These are phyloP conservation scores for Eragrostis nindensis DNA, from an alignment of 176 grass and related monocot genomes.

Conservation along the genomic window DNA sequence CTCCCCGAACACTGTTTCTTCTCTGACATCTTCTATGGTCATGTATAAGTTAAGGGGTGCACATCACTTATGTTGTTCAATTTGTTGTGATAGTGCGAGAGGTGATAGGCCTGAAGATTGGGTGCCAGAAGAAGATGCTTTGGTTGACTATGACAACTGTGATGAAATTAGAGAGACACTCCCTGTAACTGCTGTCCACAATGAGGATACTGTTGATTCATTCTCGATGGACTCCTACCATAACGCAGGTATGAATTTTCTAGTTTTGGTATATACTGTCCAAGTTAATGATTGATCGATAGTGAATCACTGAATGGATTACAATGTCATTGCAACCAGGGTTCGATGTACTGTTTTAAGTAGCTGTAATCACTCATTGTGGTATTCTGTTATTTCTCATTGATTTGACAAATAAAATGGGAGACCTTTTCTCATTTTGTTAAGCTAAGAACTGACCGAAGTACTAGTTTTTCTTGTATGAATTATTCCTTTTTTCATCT, in stretches of 20 bases:
- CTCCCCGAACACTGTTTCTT: not conserved
- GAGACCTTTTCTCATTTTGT: not conserved
- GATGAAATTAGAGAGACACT: slow-evolving; percentile 42
- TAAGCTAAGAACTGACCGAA: not conserved
- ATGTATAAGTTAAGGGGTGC: not conserved
- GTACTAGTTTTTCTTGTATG: not conserved
- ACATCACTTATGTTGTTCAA: slow-evolving; percentile 30
- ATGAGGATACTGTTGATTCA: slow-evolving; percentile 55
- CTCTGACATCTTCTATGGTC: not conserved
- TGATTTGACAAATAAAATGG: not conserved
- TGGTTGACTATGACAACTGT: slow-evolving; percentile 18
- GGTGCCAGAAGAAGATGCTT: slow-evolving; percentile 60
- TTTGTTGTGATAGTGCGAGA: slow-evolving; percentile 55
- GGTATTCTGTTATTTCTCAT: not conserved
- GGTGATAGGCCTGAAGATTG: slow-evolving; percentile 90
- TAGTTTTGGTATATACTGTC: not conserved
- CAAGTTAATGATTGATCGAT: not conserved
- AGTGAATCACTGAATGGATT: not conserved
- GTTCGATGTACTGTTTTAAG: not conserved
- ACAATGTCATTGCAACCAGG: too few species aligned
- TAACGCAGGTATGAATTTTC: slow-evolving; percentile 36
- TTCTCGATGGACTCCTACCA: slow-evolving; percentile 53
- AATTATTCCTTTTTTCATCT: not conserved
- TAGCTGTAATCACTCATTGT: not conserved
- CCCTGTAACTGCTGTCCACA: slow-evolving; percentile 24